phyloP scores from a whole-genome alignment of 352 stramenopile genomes.

The Pythium periplocum region DNA sequence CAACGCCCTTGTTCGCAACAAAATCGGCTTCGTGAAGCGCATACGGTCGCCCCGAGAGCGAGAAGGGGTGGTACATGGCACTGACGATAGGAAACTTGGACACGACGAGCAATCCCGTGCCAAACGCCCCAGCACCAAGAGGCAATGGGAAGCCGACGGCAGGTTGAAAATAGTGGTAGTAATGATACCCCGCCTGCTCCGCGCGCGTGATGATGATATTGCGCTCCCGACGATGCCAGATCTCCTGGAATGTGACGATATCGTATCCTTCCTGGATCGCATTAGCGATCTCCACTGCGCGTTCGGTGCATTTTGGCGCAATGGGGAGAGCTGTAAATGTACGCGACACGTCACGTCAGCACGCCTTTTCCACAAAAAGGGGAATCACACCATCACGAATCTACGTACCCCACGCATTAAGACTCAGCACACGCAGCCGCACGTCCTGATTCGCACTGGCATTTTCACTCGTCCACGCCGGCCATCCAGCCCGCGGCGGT shows the following conservation, averaged over 20 bases:
- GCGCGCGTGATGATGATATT: conserved; percentile 63
- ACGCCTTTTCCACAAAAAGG: too few relatives aligned
- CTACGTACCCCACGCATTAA: conserved; percentile 68
- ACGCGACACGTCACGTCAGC: neutral
- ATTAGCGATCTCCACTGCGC: conserved; percentile 55
- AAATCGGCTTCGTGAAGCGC: conserved; percentile 78
- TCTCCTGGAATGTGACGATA: conserved; percentile 80
- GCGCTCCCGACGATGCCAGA: conserved; percentile 77
- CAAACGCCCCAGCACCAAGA: conserved; percentile 63
- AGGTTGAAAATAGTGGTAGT: conserved; percentile 83
- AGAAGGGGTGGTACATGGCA: conserved; percentile 71
- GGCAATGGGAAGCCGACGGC: conserved; percentile 73
- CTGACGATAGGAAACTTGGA: conserved; percentile 61
- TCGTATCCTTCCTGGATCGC: conserved; percentile 60
- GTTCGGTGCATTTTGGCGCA: conserved; percentile 62
- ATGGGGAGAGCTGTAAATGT: conserved; percentile 44
- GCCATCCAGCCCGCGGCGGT: conserved; percentile 30
- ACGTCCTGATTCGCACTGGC: neutral
- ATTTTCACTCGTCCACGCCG: conserved; percentile 13
- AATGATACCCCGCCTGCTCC: conserved; percentile 51
- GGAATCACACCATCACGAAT: neutral
- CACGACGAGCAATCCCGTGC: conserved; percentile 69
- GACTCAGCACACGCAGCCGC: conserved; percentile 55
- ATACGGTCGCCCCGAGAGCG: conserved; percentile 70
- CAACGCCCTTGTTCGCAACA: conserved; percentile 74